A percentile compares a stretch with the other conserved stretches of the same genome.
Conservation (phyloP, 768 basidiomycete genomes). For the Trametes sanguinea region DNA sequence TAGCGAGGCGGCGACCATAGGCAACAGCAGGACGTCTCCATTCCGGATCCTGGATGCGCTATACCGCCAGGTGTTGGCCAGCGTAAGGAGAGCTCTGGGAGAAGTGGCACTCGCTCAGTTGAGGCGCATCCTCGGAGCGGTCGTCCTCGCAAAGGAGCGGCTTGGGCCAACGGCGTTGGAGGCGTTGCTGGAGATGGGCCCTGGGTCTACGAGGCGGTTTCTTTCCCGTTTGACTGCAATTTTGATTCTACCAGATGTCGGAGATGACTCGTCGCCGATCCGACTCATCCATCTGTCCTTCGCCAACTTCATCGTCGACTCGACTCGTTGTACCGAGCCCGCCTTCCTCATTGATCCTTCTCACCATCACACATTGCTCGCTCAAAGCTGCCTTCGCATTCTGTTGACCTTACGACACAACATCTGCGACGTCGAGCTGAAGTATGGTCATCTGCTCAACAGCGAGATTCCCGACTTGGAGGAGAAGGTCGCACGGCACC, state of each 20-base stretch:
- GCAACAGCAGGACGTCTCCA: not conserved
- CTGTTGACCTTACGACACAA: not conserved
- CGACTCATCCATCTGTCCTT: conserved; percentile 26
- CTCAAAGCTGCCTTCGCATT: not conserved
- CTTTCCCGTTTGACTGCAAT: not conserved
- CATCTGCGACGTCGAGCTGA: not conserved
- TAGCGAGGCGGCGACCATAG: not conserved
- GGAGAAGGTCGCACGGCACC: not conserved
- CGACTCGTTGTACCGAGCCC: conserved; percentile 15
- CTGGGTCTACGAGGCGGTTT: not conserved
- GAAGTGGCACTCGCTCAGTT: not conserved
- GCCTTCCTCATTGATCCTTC: conserved; percentile 10
- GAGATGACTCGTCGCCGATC: not conserved
- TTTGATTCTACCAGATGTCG: not conserved
- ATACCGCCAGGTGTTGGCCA: conserved; percentile 7
- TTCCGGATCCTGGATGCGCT: conserved; percentile 21
- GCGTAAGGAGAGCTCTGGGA: not conserved
- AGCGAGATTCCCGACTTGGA: conserved; percentile 3
- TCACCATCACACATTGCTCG: not conserved
- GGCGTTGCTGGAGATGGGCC: not conserved
- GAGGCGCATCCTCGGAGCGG: not conserved
- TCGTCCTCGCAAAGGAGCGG: not conserved
- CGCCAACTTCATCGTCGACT: conserved; percentile 23
- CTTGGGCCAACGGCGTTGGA: not conserved
- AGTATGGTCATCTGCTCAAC: not conserved